Percentiles rank a stretch among this genome's conserved stretches.
These are phyloP conservation scores for Blastobotrys proliferans DNA, from an alignment of 1,139 yeast species.

Conservation along the genomic window DNA sequence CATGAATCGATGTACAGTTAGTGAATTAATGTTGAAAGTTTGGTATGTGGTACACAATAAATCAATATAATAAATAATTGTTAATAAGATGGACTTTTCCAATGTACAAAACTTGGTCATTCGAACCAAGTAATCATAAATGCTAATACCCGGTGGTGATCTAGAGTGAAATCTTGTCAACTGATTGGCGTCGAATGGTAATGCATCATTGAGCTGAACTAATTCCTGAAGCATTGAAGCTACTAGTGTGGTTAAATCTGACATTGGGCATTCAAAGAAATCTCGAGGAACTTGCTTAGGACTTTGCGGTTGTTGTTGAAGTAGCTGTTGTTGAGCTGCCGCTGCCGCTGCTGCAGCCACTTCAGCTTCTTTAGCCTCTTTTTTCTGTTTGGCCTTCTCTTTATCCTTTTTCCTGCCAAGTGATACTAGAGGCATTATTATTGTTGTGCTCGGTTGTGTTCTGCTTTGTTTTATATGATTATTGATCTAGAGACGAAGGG, in stretches of 20 bases:
- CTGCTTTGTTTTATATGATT: no score
- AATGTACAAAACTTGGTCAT: slow-evolving; percentile 79
- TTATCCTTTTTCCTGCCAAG: slow-evolving; percentile 7
- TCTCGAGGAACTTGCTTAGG: slow-evolving; percentile 46
- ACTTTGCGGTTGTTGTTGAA: background rate
- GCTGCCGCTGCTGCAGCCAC: background rate
- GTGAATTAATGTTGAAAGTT: slow-evolving; percentile 76
- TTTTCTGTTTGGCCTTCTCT: slow-evolving; percentile 2
- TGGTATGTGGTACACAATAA: slow-evolving; percentile 74
- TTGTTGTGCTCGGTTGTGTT: no score
- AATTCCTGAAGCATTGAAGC: slow-evolving; percentile 76
- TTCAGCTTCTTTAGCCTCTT: slow-evolving; percentile 4
- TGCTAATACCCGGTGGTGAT: slow-evolving; percentile 84
- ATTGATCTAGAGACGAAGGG: no score
- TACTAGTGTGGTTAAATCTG: slow-evolving; percentile 65
- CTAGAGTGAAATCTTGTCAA: slow-evolving; percentile 90
- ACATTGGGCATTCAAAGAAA: slow-evolving; percentile 64
- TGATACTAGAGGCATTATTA: slow-evolving; percentile 6
- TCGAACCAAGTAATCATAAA: slow-evolving; percentile 70
- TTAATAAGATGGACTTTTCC: slow-evolving; percentile 74
- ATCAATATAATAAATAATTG: slow-evolving; percentile 86
- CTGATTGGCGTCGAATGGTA: slow-evolving; percentile 40
- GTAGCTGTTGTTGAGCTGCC: background rate
- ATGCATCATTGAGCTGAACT: slow-evolving; percentile 62
- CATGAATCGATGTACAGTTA: slow-evolving; percentile 89